These are phyloP conservation scores for Malus asiatica DNA, from an alignment of 306 rosid genomes.

Conservation along the genomic window DNA sequence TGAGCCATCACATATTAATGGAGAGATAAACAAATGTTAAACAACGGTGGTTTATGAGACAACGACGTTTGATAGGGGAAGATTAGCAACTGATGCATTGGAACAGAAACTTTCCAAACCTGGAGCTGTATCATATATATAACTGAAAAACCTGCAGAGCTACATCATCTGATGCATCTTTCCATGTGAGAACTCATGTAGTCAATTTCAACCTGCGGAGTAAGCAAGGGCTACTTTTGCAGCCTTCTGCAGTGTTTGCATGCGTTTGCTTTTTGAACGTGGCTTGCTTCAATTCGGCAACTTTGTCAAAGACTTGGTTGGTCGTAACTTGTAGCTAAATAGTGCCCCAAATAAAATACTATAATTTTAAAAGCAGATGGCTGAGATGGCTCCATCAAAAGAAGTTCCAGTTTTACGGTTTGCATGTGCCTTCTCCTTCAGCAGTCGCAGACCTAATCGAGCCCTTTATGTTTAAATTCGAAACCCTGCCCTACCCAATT, in stretches of 20 bases:
- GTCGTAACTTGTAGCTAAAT: background rate
- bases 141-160: background rate
- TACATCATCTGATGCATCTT: background rate
- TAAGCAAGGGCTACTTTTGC: background rate
- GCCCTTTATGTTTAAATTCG: background rate
- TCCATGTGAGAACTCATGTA: background rate
- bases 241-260: background rate
- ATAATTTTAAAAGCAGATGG: background rate
- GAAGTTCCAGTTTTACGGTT: background rate
- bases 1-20: background rate
- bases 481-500: background rate
- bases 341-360: background rate
- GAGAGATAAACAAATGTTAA: background rate
- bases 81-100: background rate
- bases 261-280: background rate
- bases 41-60: no score
- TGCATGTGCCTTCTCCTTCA: slow-evolving; percentile 9
- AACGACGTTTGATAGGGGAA: background rate
- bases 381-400: slow-evolving; percentile 3
- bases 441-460: background rate
- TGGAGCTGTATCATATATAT: background rate
- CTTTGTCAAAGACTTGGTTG: background rate
- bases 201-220: background rate
- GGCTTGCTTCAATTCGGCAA: background rate
- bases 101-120: background rate